Base-by-base conservation (phyloP, 2,329 filamentous ascomycete genomes). In the Xylariales sp. region DNA sequence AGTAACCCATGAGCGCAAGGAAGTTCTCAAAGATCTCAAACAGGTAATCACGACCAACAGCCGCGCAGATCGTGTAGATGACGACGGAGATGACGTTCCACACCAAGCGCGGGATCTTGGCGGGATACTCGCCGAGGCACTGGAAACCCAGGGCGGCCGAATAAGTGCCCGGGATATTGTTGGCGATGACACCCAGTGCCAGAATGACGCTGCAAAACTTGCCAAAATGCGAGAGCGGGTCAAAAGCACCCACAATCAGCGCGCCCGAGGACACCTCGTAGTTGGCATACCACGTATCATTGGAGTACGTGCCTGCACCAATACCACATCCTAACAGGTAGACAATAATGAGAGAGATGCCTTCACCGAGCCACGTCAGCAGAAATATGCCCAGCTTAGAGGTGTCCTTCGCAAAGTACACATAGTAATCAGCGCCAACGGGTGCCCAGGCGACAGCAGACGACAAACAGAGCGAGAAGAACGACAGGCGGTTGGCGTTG, bases 1-100 rank as follows among this genome's bases (percentile, higher is more conserved):
- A 85, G 57, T 85, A 85, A 2, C 81, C 82, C 76, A 85, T 85
- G 16, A 85, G 60, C 0, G 79, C 78, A 5, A 85, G 66, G 54
- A 85, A 84, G 53, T 85, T 85, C 10, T 76, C 78, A 53, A 85
- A 83, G 41, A 85, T 82, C 18, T 69, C 69, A 1, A 78, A 73
- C 2, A 86, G 67, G 46, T 79, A 60, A 17, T 70, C 67, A 12
- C 79, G 70, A 1, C 82, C 81, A 1, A 72, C 81, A 13, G 84
- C 65, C 0, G 79, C 81, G 48, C 79, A 82, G 19, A 82, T 81
- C 8, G 30, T 24, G 13, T 37, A 15, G 30, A 85, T 74, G 27
- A 85, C 57, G 0, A 78, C 72, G 3, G 76, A 69, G 4, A 82
- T 51, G 1, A 74, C 78, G 43, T 80, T 81, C 81, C 81, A 86